A percentile compares a stretch with the other conserved stretches of the same genome.
These are phyloP conservation scores for Cordyceps militaris DNA, from an alignment of 2,329 filamentous ascomycete species.

Conservation along the genomic window DNA sequence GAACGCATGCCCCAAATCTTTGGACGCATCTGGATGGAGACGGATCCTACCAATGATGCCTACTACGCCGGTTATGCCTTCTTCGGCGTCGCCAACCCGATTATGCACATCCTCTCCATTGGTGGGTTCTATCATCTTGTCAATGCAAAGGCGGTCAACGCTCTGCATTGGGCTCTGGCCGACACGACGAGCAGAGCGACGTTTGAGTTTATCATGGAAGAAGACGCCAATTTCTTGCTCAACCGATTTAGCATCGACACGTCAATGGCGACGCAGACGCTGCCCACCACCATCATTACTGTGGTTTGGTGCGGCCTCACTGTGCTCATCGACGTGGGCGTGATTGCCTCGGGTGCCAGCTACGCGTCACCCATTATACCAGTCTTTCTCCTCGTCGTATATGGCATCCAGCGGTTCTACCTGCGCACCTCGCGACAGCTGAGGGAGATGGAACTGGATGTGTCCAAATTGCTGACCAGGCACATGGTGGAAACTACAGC, in stretches of 20 bases:
- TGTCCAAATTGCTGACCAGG: constrained; percentile 26
- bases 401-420: constrained; percentile 25
- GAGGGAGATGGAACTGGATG: constrained; percentile 29
- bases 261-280: constrained; percentile 18
- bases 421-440: constrained; percentile 30
- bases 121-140: neutral
- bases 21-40: constrained; percentile 12
- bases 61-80: constrained; percentile 1
- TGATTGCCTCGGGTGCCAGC: constrained; percentile 20
- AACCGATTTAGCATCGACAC: constrained; percentile 23
- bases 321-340: constrained; percentile 13
- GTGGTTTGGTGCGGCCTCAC: neutral
- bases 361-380: constrained; percentile 25
- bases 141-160: neutral
- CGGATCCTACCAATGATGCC: neutral
- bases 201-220: constrained; percentile 5
- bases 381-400: constrained; percentile 20
- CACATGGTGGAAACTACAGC: constrained; percentile 36
- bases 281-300: constrained; percentile 13
- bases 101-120: neutral
- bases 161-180: neutral
- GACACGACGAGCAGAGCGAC: neutral
- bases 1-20: constrained; percentile 3
- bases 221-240: constrained; percentile 17
- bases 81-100: neutral